Evolutionary conservation across 805 yeast genomes (phyloP), one percentile per base, ranked within the genome.

Genomic region (Ogataea thermomethanolica): DNA sequence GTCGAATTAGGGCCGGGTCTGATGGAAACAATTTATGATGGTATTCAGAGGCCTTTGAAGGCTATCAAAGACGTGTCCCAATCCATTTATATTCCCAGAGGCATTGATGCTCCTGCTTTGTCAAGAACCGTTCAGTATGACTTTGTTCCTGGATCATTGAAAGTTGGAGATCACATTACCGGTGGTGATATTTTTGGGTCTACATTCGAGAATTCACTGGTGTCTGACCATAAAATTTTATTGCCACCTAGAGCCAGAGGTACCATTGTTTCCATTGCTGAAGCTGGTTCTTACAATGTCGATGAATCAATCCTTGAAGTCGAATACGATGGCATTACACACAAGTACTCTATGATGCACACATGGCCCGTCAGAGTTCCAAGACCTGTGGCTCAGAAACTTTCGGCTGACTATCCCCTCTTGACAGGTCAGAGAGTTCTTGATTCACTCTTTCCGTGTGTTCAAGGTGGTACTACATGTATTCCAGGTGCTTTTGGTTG

Each of bases 331-430:
- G 98, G 97, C 53, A 76, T 79, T 59, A 84, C 76, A 53, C 76
- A 74, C 53, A 73, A 76, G 36, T 91, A 86, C 73, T 74, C 95
- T 31, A 89, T 93, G 96, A 88, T 79, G 84, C 99, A 93, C 69
- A 82, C 96, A 22, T 93, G 99, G 99, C 99, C 99, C 26, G 99
- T 93, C 48, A 89, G 99, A 76, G 96, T 90, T 32, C 98, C 99
- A 56, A 84, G 99, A 71, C 99, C 99, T 12, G 98, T 91, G 34
- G 84, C 97, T 37, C 95, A 89, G 67, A 89, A 91, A 64, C 70
- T 88, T 49, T 71, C 95, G 46, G 98, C 99, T 30, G 93, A 91
- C 68, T 79, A 84, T 66, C 99, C 99, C 37, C 76, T 93, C 55
- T 77, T 93, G 58, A 93, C 99, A 13, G 99, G 99, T 59, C 99